A percentile compares a stretch with the other conserved stretches of the same genome.
These are phyloP conservation scores for Cadophora sp. DNA, from an alignment of 2,329 filamentous ascomycete species.

Conservation along the genomic window DNA sequence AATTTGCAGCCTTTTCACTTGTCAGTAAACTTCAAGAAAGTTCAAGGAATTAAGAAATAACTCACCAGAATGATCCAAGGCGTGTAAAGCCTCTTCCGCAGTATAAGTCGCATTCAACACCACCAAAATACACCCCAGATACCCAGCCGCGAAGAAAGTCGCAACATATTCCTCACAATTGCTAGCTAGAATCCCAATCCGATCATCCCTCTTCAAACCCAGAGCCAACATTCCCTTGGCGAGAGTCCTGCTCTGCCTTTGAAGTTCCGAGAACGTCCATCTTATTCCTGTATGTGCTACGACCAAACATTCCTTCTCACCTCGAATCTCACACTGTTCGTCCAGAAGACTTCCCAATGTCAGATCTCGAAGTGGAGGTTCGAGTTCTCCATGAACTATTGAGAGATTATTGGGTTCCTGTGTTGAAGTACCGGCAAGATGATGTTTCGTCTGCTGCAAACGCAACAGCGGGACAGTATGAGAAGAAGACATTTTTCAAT, in stretches of 20 bases:
- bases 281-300: slow-evolving; percentile 78
- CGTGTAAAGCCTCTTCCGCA: slow-evolving; percentile 73
- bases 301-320: slow-evolving; percentile 71
- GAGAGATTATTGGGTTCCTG: neutral
- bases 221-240: slow-evolving; percentile 67
- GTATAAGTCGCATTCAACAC: slow-evolving; percentile 87
- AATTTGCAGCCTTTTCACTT: slow-evolving; percentile 78
- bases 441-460: slow-evolving; percentile 5
- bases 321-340: slow-evolving; percentile 71
- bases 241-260: slow-evolving; percentile 65
- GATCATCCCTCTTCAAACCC: slow-evolving; percentile 31
- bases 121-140: slow-evolving; percentile 71
- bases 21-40: too few species aligned
- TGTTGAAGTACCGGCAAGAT: neutral
- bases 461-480: slow-evolving; percentile 3
- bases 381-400: slow-evolving; percentile 16
- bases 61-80: slow-evolving; percentile 73
- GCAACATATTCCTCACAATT: slow-evolving; percentile 44
- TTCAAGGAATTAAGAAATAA: too few species aligned
- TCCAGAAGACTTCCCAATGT: slow-evolving; percentile 77
- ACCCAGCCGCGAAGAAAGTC: slow-evolving; percentile 35
- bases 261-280: slow-evolving; percentile 74
- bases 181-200: slow-evolving; percentile 36
- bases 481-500: slow-evolving; percentile 11
- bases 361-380: slow-evolving; percentile 72